Conservation (phyloP, 2,329 filamentous ascomycete species). For the Fusarium newnesense region DNA sequence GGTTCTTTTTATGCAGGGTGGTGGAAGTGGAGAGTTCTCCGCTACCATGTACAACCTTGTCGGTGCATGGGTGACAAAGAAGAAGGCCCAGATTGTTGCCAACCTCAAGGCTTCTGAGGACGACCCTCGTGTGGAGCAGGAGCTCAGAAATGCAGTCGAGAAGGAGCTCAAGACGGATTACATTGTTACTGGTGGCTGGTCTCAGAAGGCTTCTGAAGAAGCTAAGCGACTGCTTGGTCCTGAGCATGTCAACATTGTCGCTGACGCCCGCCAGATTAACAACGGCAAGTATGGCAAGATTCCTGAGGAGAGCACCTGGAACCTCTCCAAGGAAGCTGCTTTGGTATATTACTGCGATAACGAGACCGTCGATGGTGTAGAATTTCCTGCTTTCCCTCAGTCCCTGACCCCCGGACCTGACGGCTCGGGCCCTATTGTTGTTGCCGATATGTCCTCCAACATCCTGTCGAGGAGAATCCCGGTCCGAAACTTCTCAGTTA, state of each 20-base stretch:
- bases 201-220: conserved; percentile 87
- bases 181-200: conserved; percentile 88
- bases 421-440: conserved; percentile 77
- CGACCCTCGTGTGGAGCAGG: conserved; percentile 63
- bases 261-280: conserved; percentile 73
- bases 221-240: conserved; percentile 80
- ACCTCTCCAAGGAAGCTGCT: conserved; percentile 72
- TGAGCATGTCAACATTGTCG: conserved; percentile 79
- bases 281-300: conserved; percentile 89
- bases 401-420: conserved; percentile 66
- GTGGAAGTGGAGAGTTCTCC: conserved; percentile 87
- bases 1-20: conserved; percentile 86
- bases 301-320: conserved; percentile 81
- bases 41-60: conserved; percentile 87
- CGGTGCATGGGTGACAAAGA: conserved; percentile 80
- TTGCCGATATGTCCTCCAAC: conserved; percentile 95
- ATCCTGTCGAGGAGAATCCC: conserved; percentile 85
- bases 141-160: conserved; percentile 71
- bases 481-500: conserved; percentile 79
- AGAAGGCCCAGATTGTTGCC: conserved; percentile 68
- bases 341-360: conserved; percentile 94
- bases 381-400: conserved; percentile 81
- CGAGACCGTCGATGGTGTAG: conserved; percentile 93
- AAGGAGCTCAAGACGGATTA: conserved; percentile 86
- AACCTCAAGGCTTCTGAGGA: conserved; percentile 60